Conservation (phyloP, 148 eudicot species). For the Rhododendron molle region DNA sequence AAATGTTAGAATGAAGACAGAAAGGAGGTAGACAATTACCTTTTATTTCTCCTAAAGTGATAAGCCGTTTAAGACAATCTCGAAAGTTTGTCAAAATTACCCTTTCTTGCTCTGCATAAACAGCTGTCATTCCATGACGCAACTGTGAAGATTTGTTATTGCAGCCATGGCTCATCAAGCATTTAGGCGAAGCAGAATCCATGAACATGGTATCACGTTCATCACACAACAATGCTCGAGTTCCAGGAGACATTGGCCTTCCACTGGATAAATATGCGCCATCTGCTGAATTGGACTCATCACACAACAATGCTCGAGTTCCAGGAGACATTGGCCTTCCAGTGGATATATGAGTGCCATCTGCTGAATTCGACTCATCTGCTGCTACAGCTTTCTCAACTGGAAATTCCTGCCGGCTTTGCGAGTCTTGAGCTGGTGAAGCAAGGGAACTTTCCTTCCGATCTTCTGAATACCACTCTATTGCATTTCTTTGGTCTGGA, state of each 20-base stretch:
- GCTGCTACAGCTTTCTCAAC: constrained; percentile 30
- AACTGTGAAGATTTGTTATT: constrained; percentile 32
- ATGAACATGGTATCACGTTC: constrained; percentile 62
- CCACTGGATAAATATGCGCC: constrained; percentile 49
- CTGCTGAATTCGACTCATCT: constrained; percentile 42
- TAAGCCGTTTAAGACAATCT: constrained; percentile 84
- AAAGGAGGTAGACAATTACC: constrained; percentile 37
- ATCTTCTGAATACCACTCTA: constrained; percentile 40
- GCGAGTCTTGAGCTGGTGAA: constrained; percentile 39
- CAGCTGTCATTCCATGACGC: constrained; percentile 42
- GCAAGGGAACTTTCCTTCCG: constrained; percentile 36
- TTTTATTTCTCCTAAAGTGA: constrained; percentile 82
- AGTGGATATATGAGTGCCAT: constrained; percentile 50
- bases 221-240: constrained; percentile 75
- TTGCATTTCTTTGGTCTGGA: constrained; percentile 55
- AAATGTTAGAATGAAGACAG: not conserved
- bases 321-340: constrained; percentile 84
- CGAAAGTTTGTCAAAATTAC: constrained; percentile 73
- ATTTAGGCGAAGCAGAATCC: constrained; percentile 45
- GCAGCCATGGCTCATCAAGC: constrained; percentile 25
- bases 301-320: constrained; percentile 73
- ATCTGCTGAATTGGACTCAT: constrained; percentile 51
- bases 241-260: constrained; percentile 85
- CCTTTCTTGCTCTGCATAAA: constrained; percentile 81
- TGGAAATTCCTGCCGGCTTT: constrained; percentile 34